A percentile compares a stretch with the other conserved stretches of the same genome.
Evolutionary conservation across 441 rosid genomes (phyloP).

Genomic region (Croton setiger): DNA sequence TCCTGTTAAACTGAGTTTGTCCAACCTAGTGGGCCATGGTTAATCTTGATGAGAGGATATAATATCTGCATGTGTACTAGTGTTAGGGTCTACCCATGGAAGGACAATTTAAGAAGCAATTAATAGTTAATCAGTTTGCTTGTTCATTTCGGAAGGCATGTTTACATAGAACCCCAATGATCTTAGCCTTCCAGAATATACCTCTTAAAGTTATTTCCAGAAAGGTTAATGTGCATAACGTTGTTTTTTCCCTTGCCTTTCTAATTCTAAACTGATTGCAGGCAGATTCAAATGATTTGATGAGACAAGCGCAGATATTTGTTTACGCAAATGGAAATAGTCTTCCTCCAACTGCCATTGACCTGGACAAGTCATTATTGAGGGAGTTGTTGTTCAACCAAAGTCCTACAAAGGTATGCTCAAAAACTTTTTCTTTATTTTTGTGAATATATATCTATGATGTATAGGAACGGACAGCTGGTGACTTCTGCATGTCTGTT

Average conservation of each 20-base stretch:
- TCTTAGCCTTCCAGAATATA: constrained; percentile 5
- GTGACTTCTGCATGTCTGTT: too few relatives aligned
- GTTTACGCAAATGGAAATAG: constrained; percentile 71
- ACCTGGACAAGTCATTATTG: constrained; percentile 68
- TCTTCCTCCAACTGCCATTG: constrained; percentile 81
- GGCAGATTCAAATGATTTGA: constrained; percentile 60
- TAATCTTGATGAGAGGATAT: background rate
- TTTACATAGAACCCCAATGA: background rate
- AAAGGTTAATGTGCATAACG: background rate
- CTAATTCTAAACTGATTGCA: constrained; percentile 33
- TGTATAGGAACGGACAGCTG: too few relatives aligned
- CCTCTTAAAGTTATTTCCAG: constrained; percentile 6
- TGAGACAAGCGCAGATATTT: constrained; percentile 69
- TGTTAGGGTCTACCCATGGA: background rate
- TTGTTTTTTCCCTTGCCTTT: background rate
- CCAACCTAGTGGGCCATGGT: background rate
- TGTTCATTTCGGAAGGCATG: background rate
- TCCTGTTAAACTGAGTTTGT: background rate
- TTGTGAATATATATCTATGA: too few relatives aligned
- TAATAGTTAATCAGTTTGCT: background rate
- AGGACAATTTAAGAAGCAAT: background rate
- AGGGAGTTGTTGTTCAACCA: constrained; percentile 74
- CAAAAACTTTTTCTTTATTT: too few relatives aligned
- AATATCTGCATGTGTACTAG: background rate
- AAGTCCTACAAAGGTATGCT: constrained; percentile 71